phyloP scores from a whole-genome alignment of 2,329 filamentous ascomycete species.

The Diaporthe batatas region DNA sequence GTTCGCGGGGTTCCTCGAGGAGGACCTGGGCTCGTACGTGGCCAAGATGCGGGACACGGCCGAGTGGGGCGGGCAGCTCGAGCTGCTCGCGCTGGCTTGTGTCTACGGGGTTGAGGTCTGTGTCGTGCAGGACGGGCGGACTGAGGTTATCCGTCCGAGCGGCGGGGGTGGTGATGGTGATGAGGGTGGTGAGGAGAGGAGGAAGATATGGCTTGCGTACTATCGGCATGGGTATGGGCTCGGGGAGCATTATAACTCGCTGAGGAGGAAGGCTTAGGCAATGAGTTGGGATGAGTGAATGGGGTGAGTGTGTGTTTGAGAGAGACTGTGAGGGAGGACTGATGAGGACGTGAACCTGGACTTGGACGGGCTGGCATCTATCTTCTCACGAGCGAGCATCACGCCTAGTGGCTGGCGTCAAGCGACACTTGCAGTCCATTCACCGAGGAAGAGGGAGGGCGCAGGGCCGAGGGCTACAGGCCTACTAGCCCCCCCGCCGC shows the following conservation, averaged over 20 bases:
- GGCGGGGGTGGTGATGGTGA: conserved; percentile 50
- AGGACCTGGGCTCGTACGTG: conserved; percentile 80
- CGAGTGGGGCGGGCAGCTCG: conserved; percentile 96
- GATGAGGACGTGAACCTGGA: not conserved
- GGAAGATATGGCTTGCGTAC: conserved; percentile 90
- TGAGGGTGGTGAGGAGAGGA: conserved; percentile 61
- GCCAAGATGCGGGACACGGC: conserved; percentile 85
- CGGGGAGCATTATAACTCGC: conserved; percentile 97
- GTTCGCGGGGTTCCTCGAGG: conserved; percentile 89
- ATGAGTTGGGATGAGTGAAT: not conserved
- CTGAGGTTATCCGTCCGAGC: conserved; percentile 78
- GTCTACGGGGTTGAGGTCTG: conserved; percentile 85
- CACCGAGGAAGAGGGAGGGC: not conserved
- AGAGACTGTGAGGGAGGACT: not conserved
- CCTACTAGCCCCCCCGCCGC: not conserved
- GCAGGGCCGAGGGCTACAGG: not conserved
- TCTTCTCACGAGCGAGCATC: conserved; percentile 1
- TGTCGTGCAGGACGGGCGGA: conserved; percentile 86
- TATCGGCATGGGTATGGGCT: conserved; percentile 94
- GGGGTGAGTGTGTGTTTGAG: too few species aligned
- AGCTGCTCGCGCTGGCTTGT: conserved; percentile 86
- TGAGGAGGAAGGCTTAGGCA: conserved; percentile 63
- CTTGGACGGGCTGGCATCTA: not conserved
- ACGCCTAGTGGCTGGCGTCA: not conserved
- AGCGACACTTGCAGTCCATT: not conserved